These are phyloP conservation scores for Nymphaea colorata DNA, from an alignment of 164 flowering plant species.

Conservation along the genomic window DNA sequence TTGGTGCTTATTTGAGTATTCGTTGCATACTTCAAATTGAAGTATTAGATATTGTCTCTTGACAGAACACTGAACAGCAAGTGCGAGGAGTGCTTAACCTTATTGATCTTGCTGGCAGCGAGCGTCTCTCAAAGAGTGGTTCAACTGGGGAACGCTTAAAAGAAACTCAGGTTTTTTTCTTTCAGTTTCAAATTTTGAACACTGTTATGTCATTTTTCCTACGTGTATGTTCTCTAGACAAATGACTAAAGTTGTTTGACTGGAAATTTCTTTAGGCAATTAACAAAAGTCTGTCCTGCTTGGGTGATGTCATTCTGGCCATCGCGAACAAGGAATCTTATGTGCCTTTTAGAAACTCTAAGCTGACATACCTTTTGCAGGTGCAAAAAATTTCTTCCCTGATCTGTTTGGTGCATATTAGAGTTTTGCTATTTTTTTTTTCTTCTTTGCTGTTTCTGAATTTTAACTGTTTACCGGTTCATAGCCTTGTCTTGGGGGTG, in stretches of 20 bases:
- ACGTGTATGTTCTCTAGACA: too few relatives aligned
- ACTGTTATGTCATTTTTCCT: not conserved
- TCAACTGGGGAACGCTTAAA: constrained; percentile 83
- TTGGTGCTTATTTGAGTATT: too few relatives aligned
- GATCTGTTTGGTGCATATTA: too few relatives aligned
- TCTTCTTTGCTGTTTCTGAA: too few relatives aligned
- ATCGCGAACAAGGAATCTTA: constrained; percentile 87
- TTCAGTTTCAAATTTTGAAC: not conserved
- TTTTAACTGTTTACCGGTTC: not conserved
- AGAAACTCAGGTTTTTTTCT: constrained; percentile 72
- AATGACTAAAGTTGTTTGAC: not conserved
- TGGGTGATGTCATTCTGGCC: constrained; percentile 86
- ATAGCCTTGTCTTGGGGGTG: constrained; percentile 97
- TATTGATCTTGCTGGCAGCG: constrained; percentile 98
- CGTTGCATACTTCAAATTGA: not conserved
- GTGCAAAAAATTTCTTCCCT: constrained; percentile 19
- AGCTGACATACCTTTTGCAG: constrained; percentile 97
- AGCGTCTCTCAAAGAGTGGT: constrained; percentile 94
- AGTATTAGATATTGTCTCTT: not conserved
- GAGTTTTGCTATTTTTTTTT: not conserved
- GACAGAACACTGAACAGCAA: constrained; percentile 87
- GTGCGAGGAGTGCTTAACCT: constrained; percentile 91
- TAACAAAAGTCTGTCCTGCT: constrained; percentile 76
- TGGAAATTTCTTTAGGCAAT: constrained; percentile 47
- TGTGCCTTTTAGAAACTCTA: constrained; percentile 86